Base-by-base conservation (phyloP, 2,329 filamentous ascomycete species). In the Kalaharituber pfeilii region DNA sequence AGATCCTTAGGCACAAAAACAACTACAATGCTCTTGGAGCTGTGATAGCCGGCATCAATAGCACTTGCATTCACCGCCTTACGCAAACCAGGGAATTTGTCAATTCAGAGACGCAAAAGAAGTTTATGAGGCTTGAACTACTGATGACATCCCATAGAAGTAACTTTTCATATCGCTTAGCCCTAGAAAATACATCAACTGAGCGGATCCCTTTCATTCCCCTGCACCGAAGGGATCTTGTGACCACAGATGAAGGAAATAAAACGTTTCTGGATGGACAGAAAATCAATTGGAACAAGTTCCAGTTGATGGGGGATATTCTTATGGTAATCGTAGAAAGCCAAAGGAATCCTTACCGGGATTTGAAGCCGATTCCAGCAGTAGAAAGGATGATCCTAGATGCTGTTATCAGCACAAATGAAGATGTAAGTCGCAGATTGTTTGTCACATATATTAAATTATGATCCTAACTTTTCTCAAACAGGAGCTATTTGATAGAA, bases 1-100 rank as follows among this genome's bases (percentile, higher is more conserved):
- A 82, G 64, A 89, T 87, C 70, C 73, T 98, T 50, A 83, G 91
- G 36, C 82, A 88, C 65, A 71, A 94, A 58, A 95, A 96, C 72
- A 96, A 98, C 68, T 98, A 96, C 73, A 96, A 96, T 66, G 84
- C 87, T 0, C 73, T 98, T 1, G 89, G 88, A n/a, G 89, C 91
- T 6, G 80, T 98, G 30, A 77, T 98, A 55, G 89, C 91, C 5
- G 91, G 89, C 7, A 83, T 98, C 64, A 94, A 93, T 66, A 84
- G 85, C 56, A 85, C 84, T 1, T 80, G 87, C 0, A 82, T 98
- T 26, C 83, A 91, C 65, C 82, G 91, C 18, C 76, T 98, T 1
- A 72, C 76, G 0, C 83, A 87, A 62, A 96, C 91, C 0, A 76
- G 83, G 57, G 79, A 83, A 13, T 70, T 95, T 15, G 79, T 96